These are phyloP conservation scores for Tephrocybe rancida DNA, from an alignment of 768 basidiomycete genomes.

Conservation along the genomic window DNA sequence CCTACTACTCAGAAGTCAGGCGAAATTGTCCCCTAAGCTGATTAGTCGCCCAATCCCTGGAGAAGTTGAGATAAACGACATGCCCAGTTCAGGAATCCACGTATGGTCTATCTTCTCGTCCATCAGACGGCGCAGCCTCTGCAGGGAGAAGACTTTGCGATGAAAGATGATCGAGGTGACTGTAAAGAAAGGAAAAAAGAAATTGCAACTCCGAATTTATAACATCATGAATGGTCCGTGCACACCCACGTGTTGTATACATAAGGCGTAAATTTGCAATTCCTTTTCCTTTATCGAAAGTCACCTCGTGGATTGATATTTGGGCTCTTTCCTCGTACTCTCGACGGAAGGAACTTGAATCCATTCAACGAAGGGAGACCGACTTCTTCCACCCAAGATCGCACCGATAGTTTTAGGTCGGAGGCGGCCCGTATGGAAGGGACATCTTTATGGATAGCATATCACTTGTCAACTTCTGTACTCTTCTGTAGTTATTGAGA, in stretches of 20 bases:
- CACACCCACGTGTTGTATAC: slow-evolving; percentile 25
- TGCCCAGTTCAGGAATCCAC: slow-evolving; percentile 63
- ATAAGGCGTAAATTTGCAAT: neutral
- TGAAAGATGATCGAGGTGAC: slow-evolving; percentile 19
- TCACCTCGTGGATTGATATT: slow-evolving; percentile 78
- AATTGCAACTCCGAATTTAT: slow-evolving; percentile 24
- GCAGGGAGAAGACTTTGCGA: slow-evolving; percentile 16
- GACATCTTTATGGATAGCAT: slow-evolving; percentile 28
- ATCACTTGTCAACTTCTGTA: neutral
- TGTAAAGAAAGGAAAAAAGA: slow-evolving; percentile 12
- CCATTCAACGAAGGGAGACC: slow-evolving; percentile 56
- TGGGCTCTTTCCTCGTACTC: slow-evolving; percentile 48
- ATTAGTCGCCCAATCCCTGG: slow-evolving; percentile 67
- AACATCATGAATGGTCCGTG: slow-evolving; percentile 50
- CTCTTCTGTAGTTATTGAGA: too few relatives aligned
- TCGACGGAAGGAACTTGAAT: slow-evolving; percentile 57
- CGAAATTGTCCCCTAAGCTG: slow-evolving; percentile 61
- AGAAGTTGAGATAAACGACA: slow-evolving; percentile 54
- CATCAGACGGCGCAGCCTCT: slow-evolving; percentile 19
- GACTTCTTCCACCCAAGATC: slow-evolving; percentile 70
- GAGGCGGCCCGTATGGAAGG: slow-evolving; percentile 69
- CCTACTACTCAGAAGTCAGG: too few relatives aligned
- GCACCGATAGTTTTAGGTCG: slow-evolving; percentile 48
- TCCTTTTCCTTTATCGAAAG: slow-evolving; percentile 52
- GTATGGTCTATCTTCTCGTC: slow-evolving; percentile 51